These are phyloP conservation scores for Pythium rishiriense DNA, from an alignment of 352 stramenopile genomes.

Conservation along the genomic window DNA sequence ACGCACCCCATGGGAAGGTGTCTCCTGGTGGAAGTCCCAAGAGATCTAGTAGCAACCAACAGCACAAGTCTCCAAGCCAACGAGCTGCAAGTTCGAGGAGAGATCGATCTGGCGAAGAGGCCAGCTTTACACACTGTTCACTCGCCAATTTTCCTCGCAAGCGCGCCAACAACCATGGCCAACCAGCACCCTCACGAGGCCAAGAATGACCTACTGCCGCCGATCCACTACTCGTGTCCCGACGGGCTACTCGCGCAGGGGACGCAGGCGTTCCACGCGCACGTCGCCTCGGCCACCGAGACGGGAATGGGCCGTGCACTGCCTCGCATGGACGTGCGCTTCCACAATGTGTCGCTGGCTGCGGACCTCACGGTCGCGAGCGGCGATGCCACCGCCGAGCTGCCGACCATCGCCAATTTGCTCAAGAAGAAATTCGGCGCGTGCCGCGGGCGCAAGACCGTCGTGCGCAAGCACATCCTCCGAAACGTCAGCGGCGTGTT, in stretches of 20 bases:
- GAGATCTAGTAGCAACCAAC: too few relatives aligned
- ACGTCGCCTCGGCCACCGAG: constrained; percentile 23
- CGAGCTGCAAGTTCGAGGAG: too few relatives aligned
- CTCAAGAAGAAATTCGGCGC: constrained; percentile 22
- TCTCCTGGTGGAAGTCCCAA: neutral
- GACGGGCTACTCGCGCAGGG: constrained; percentile 26
- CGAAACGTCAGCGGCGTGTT: constrained; percentile 35
- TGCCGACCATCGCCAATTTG: constrained; percentile 28
- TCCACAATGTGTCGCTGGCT: constrained; percentile 20
- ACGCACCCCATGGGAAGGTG: too few relatives aligned
- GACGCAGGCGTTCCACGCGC: constrained; percentile 24
- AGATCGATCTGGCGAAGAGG: too few relatives aligned
- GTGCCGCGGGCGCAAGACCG: constrained; percentile 19
- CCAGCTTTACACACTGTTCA: too few relatives aligned
- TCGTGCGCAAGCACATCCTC: constrained; percentile 35
- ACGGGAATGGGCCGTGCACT: constrained; percentile 17
- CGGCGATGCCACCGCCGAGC: constrained; percentile 17
- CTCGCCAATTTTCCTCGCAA: constrained; percentile 5
- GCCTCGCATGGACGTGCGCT: constrained; percentile 32
- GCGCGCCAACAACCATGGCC: neutral
- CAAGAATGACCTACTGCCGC: neutral
- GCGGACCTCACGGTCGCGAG: constrained; percentile 20
- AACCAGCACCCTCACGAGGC: neutral
- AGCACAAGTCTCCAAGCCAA: too few relatives aligned
- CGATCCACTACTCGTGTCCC: constrained; percentile 28